Conservation (phyloP, 106 monocot species). For the Allium cepa region DNA sequence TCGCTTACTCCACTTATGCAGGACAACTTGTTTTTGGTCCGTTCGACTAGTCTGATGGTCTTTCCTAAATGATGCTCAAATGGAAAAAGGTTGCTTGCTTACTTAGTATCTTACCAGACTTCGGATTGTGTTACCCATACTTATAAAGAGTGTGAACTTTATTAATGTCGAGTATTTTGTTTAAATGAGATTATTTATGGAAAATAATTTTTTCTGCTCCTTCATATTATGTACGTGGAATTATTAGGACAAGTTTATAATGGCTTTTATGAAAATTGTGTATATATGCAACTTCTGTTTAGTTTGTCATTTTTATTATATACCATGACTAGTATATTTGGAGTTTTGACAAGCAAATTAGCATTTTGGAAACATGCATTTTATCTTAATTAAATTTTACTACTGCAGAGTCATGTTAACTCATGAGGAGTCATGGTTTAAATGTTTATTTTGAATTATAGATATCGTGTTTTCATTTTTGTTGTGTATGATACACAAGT, state of each 20-base stretch:
- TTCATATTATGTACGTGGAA: background rate
- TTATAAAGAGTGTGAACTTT: constrained; percentile 70
- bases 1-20: constrained; percentile 76
- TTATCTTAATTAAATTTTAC: too few relatives aligned
- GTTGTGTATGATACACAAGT: too few relatives aligned
- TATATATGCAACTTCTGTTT: too few relatives aligned
- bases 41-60: constrained; percentile 79
- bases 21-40: constrained; percentile 34
- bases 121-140: constrained; percentile 64
- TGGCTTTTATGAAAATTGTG: background rate
- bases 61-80: constrained; percentile 58
- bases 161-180: constrained; percentile 8
- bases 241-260: background rate
- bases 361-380: too few relatives aligned
- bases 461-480: too few relatives aligned
- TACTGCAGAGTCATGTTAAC: too few relatives aligned
- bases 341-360: too few relatives aligned
- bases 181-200: background rate
- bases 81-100: constrained; percentile 46
- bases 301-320: too few relatives aligned
- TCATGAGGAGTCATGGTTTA: too few relatives aligned
- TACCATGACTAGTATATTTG: too few relatives aligned
- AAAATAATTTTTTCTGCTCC: background rate
- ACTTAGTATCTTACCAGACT: constrained; percentile 64
- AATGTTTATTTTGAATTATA: too few relatives aligned